A percentile compares a stretch with the other conserved stretches of the same genome.
phyloP scores from a whole-genome alignment of 139 green algal genomes.

The Chloropicon primus region DNA sequence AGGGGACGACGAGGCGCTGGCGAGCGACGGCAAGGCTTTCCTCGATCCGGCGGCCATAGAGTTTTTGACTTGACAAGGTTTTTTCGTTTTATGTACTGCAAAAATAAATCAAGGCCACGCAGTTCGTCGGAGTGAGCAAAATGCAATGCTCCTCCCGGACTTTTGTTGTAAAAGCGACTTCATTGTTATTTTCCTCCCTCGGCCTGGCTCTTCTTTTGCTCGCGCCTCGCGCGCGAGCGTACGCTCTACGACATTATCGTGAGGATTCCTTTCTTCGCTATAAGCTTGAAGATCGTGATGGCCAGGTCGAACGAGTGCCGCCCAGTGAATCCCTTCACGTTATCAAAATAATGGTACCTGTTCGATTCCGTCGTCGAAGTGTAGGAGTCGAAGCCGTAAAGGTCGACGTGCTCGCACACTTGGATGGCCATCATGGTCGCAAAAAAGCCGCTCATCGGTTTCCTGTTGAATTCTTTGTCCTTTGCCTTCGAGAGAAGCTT shows the following conservation, averaged over 20 bases:
- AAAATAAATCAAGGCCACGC: no score
- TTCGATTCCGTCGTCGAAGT: slow-evolving; percentile 5
- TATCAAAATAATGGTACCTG: slow-evolving; percentile 22
- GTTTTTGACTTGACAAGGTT: no score
- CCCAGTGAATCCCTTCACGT: slow-evolving; percentile 22
- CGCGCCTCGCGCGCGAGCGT: no score
- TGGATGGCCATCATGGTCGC: slow-evolving; percentile 11
- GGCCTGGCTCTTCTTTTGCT: no score
- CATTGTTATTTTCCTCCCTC: no score
- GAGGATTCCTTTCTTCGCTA: background rate
- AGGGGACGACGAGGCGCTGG: background rate
- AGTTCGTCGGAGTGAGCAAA: no score
- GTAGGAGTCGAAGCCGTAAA: slow-evolving; percentile 23
- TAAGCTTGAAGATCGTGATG: slow-evolving; percentile 14
- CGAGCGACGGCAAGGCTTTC: background rate
- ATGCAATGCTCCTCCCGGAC: no score
- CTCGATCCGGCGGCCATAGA: background rate
- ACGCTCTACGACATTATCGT: slow-evolving; percentile 3
- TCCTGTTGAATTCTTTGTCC: slow-evolving; percentile 9
- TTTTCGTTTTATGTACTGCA: no score
- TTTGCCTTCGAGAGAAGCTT: slow-evolving; percentile 4
- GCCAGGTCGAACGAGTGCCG: slow-evolving; percentile 22
- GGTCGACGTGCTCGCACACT: slow-evolving; percentile 18
- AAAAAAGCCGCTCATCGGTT: slow-evolving; percentile 20
- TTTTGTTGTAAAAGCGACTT: no score